Conservation (phyloP, 2,329 filamentous ascomycete species). For the Lachnellula suecica region DNA sequence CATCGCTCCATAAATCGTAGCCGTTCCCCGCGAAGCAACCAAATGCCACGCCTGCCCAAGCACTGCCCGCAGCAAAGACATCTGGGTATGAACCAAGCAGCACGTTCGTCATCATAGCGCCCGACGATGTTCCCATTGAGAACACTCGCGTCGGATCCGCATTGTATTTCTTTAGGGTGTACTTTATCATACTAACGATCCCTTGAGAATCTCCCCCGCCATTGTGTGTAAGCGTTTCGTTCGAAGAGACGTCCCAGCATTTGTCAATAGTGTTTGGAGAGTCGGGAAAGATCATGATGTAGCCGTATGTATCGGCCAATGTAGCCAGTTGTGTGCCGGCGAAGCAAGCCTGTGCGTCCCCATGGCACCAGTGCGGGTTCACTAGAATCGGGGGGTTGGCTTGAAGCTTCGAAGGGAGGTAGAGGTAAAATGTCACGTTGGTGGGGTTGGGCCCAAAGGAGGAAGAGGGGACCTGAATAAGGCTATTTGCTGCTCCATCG, state of each 20-base stretch:
- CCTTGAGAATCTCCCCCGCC: conserved; percentile 55
- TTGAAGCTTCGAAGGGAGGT: conserved; percentile 17
- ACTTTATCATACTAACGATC: conserved; percentile 59
- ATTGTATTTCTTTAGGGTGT: conserved; percentile 48
- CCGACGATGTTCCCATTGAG: conserved; percentile 48
- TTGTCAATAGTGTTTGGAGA: conserved; percentile 44
- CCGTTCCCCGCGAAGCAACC: conserved; percentile 45
- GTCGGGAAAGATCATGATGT: conserved; percentile 59
- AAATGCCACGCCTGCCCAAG: conserved; percentile 43
- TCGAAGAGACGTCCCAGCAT: conserved; percentile 60
- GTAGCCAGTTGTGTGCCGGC: conserved; percentile 44
- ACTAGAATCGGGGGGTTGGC: conserved; percentile 22
- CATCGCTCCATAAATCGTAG: conserved; percentile 48
- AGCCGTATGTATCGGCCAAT: conserved; percentile 53
- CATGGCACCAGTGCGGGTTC: conserved; percentile 29
- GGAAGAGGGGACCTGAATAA: conserved; percentile 33
- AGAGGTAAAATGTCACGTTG: conserved; percentile 31
- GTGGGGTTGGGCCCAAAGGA: conserved; percentile 43
- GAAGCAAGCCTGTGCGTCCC: conserved; percentile 37
- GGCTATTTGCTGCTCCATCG: conserved; percentile 13
- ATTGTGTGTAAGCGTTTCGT: conserved; percentile 50
- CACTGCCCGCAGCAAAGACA: conserved; percentile 44
- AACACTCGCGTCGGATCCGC: conserved; percentile 52
- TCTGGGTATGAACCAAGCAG: conserved; percentile 48
- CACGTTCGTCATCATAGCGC: conserved; percentile 53